Conservation (phyloP, 192 early-diverging fungal genomes). For the Dissophora ornata region DNA sequence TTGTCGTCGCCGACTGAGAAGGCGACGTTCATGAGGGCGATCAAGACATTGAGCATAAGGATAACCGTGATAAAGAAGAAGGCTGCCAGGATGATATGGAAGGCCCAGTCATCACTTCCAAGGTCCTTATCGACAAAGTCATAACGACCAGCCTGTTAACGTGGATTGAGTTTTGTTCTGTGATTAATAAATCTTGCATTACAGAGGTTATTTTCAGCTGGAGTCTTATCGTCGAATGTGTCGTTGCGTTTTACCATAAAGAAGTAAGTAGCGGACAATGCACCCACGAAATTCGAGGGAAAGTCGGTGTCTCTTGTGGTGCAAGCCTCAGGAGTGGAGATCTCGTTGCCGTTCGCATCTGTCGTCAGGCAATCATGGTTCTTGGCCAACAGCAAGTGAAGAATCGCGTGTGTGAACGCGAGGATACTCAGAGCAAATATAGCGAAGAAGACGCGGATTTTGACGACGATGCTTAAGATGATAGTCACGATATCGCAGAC, state of each 20-base stretch:
- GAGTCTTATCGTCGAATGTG: too few relatives aligned
- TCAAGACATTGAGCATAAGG: slow-evolving; percentile 12
- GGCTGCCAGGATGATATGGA: slow-evolving; percentile 33
- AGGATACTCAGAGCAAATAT: slow-evolving; percentile 14
- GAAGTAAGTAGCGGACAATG: slow-evolving; percentile 21
- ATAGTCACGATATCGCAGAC: slow-evolving; percentile 28
- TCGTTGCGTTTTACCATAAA: too few relatives aligned
- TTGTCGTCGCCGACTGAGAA: slow-evolving; percentile 16
- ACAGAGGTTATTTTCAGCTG: background rate
- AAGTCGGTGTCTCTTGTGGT: slow-evolving; percentile 2
- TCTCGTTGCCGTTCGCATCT: background rate
- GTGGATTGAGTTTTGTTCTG: background rate
- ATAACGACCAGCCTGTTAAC: slow-evolving; percentile 16
- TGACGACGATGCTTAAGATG: slow-evolving; percentile 18
- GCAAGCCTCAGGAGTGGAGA: background rate
- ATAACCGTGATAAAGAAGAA: slow-evolving; percentile 39
- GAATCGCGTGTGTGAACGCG: slow-evolving; percentile 12
- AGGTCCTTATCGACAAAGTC: slow-evolving; percentile 5
- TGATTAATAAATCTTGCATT: background rate
- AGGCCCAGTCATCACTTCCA: slow-evolving; percentile 2
- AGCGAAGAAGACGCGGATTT: slow-evolving; percentile 16
- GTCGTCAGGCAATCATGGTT: slow-evolving; percentile 2
- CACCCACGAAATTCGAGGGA: slow-evolving; percentile 8
- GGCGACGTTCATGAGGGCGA: slow-evolving; percentile 21
- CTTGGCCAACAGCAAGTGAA: slow-evolving; percentile 10